These are phyloP conservation scores for Macadamia tetraphylla DNA, from an alignment of 164 flowering plant species.

Conservation along the genomic window DNA sequence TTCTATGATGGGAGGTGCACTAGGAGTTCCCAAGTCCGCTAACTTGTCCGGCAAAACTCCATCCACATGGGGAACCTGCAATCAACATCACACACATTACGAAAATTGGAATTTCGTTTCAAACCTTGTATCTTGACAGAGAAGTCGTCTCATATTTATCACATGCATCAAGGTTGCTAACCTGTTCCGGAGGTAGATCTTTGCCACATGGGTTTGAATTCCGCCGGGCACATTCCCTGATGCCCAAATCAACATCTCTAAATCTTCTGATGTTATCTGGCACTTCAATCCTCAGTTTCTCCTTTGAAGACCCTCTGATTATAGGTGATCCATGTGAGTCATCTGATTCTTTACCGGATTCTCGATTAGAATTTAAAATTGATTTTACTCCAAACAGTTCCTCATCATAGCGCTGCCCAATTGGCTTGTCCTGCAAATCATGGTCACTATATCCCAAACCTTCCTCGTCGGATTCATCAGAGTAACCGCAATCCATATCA, in stretches of 20 bases:
- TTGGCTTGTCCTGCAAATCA: constrained; percentile 24
- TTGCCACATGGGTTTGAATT: constrained; percentile 17
- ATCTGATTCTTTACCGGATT: background rate
- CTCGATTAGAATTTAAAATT: constrained; percentile 4
- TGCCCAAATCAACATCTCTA: constrained; percentile 29
- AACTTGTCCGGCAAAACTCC: constrained; percentile 14
- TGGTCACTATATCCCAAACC: constrained; percentile 21
- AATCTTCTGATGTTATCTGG: constrained; percentile 32
- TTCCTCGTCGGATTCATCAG: constrained; percentile 40
- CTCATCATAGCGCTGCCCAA: constrained; percentile 17
- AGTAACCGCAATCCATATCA: constrained; percentile 27
- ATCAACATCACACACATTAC: constrained; percentile 2
- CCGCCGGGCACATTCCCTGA: constrained; percentile 13
- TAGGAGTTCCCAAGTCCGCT: constrained; percentile 68
- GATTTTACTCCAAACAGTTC: constrained; percentile 21
- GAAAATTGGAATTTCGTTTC: background rate
- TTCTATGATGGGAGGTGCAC: constrained; percentile 81
- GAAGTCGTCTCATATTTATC: constrained; percentile 10
- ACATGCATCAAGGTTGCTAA: constrained; percentile 15
- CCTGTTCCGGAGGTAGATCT: constrained; percentile 20
- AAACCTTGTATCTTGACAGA: background rate
- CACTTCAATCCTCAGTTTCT: constrained; percentile 47
- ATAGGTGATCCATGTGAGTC: constrained; percentile 16
- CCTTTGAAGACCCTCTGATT: constrained; percentile 40
- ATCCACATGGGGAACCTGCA: constrained; percentile 25